Evolutionary conservation across 768 basidiomycete species (phyloP).

Genomic region (Hygrophorus russula): DNA sequence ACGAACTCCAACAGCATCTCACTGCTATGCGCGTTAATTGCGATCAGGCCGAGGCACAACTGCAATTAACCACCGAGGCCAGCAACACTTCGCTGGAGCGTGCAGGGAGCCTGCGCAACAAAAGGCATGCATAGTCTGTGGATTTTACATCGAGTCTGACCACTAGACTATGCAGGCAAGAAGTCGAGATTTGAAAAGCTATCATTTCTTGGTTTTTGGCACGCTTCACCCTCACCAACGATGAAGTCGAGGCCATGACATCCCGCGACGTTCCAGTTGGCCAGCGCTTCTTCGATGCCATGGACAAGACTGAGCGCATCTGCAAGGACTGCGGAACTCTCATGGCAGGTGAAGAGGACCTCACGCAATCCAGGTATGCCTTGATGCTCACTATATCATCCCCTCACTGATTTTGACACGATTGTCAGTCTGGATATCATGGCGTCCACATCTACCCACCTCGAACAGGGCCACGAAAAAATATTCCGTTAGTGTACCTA

Average conservation of each 20-base stretch:
- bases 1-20: conserved; percentile 70
- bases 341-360: conserved; percentile 75
- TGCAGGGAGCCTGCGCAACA: conserved; percentile 63
- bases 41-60: conserved; percentile 71
- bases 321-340: conserved; percentile 77
- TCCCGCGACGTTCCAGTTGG: conserved; percentile 75
- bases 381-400: not conserved
- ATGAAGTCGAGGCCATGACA: conserved; percentile 62
- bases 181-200: conserved; percentile 57
- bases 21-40: conserved; percentile 72
- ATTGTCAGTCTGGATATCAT: conserved; percentile 74
- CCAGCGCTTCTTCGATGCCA: conserved; percentile 64
- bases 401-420: not conserved
- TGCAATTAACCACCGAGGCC: conserved; percentile 63
- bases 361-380: conserved; percentile 63
- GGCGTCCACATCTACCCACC: conserved; percentile 63
- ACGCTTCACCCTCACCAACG: conserved; percentile 73
- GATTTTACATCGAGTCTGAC: not conserved
- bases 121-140: conserved; percentile 38
- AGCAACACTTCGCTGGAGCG: conserved; percentile 74
- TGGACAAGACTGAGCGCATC: conserved; percentile 80
- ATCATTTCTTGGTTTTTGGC: conserved; percentile 73
- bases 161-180: conserved; percentile 32
- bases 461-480: conserved; percentile 88
- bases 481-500: conserved; percentile 76